phyloP scores from a whole-genome alignment of 306 rosid genomes.

The Luffa aegyptiaca region DNA sequence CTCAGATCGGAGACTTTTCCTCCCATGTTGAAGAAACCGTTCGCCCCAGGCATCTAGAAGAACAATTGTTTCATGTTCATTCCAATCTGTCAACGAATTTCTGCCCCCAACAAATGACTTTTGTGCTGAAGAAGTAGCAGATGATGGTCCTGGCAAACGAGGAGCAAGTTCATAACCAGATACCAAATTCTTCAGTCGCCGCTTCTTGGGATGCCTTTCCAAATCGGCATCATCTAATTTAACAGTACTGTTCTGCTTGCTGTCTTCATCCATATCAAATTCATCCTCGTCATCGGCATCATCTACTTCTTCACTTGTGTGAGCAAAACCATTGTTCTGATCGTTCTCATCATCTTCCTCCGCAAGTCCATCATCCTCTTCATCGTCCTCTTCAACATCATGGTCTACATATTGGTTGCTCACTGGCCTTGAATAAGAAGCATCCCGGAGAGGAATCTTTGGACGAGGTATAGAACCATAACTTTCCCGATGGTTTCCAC shows the following conservation, averaged over 20 bases:
- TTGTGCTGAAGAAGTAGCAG: constrained; percentile 27
- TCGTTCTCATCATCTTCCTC: constrained; percentile 41
- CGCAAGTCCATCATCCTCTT: constrained; percentile 31
- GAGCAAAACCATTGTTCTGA: constrained; percentile 29
- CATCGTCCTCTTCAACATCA: constrained; percentile 39
- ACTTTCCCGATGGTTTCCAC: not conserved
- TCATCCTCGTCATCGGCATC: constrained; percentile 29
- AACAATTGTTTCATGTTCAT: constrained; percentile 63
- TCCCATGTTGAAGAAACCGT: constrained; percentile 66
- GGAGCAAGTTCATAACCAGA: constrained; percentile 75
- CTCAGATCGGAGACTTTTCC: constrained; percentile 84
- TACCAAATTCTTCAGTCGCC: constrained; percentile 61
- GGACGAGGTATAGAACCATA: not conserved
- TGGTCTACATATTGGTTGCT: constrained; percentile 28
- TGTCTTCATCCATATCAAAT: constrained; percentile 21
- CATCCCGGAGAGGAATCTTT: constrained; percentile 19
- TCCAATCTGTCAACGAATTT: constrained; percentile 69
- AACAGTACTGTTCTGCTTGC: constrained; percentile 20
- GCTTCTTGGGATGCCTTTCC: constrained; percentile 58
- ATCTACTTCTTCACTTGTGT: constrained; percentile 22
- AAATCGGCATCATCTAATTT: constrained; percentile 35
- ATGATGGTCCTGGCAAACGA: constrained; percentile 31
- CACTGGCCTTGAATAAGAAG: constrained; percentile 29
- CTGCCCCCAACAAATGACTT: constrained; percentile 56
- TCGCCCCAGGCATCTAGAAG: constrained; percentile 88